Conservation (phyloP, 2,329 filamentous ascomycete genomes). For the Leptographium galeiforme region DNA sequence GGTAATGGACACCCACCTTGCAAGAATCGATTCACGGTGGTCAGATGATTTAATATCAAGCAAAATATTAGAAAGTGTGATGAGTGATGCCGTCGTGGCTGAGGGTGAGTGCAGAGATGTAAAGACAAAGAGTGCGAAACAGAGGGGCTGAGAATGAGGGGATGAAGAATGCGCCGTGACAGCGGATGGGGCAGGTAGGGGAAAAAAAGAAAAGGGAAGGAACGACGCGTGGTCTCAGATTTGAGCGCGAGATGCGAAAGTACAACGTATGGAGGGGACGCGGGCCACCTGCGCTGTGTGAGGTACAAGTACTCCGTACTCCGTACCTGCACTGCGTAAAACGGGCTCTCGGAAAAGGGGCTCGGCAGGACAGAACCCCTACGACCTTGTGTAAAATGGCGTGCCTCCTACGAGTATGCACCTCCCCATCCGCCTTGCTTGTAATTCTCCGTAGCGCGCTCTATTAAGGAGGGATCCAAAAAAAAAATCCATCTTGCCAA, state of each 20-base stretch:
- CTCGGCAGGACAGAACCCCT: background rate
- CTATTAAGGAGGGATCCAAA: too few relatives aligned
- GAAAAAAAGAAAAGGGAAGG: conserved; percentile 4
- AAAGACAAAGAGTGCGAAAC: background rate
- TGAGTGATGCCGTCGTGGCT: background rate
- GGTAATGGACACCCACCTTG: too few relatives aligned
- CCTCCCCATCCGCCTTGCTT: too few relatives aligned
- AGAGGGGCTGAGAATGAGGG: background rate
- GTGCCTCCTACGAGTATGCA: background rate
- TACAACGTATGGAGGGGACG: background rate
- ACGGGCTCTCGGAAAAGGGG: background rate
- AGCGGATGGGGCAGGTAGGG: background rate
- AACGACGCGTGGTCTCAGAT: conserved; percentile 7
- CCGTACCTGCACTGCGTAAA: background rate
- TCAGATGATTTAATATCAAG: too few relatives aligned
- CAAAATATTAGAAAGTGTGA: background rate
- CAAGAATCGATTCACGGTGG: too few relatives aligned
- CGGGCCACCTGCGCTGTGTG: background rate
- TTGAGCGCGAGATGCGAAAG: background rate
- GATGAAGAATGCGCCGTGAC: background rate
- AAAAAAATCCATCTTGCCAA: too few relatives aligned
- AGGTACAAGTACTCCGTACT: background rate
- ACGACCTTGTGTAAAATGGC: background rate
- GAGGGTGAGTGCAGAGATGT: background rate
- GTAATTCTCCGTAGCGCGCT: too few relatives aligned